Conservation (phyloP, 1,139 yeast genomes). For the Zygotorulaspora mrakii region DNA sequence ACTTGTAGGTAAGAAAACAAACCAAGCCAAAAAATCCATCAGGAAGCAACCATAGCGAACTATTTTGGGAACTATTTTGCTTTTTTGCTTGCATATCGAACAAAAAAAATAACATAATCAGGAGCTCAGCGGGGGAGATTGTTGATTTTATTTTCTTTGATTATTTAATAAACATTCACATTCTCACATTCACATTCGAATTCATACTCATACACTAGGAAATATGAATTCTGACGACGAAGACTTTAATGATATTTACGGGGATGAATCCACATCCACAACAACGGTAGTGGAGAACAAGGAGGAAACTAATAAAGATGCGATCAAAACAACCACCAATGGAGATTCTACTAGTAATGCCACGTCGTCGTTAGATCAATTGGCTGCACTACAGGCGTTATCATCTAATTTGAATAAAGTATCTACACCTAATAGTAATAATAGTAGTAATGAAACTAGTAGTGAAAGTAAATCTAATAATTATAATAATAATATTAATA, state of each 20-base stretch:
- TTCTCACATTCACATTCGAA: too few relatives aligned
- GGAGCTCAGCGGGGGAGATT: too few relatives aligned
- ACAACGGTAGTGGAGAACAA: constrained; percentile 19
- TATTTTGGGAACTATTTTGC: neutral
- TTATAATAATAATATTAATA: constrained; percentile 15
- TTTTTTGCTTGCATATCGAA: constrained; percentile 2
- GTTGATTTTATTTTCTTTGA: too few relatives aligned
- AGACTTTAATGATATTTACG: constrained; percentile 77
- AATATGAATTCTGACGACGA: constrained; percentile 68
- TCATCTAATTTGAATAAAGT: constrained; percentile 34
- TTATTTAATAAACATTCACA: neutral
- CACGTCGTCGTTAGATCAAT: constrained; percentile 33
- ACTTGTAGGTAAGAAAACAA: constrained; percentile 1
- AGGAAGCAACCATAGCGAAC: neutral
- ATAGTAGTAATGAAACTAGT: constrained; percentile 11
- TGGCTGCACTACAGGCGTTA: constrained; percentile 36
- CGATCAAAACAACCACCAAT: constrained; percentile 12
- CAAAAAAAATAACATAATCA: too few relatives aligned
- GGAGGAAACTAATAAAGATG: constrained; percentile 17
- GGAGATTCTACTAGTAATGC: constrained; percentile 19
- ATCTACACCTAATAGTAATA: constrained; percentile 19
- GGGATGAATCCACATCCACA: constrained; percentile 36
- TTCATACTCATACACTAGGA: too few relatives aligned
- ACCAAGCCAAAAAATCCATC: neutral
- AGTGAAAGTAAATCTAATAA: constrained; percentile 16